Conservation (phyloP, 257 asterid genomes). For the Solanum virginianum region DNA sequence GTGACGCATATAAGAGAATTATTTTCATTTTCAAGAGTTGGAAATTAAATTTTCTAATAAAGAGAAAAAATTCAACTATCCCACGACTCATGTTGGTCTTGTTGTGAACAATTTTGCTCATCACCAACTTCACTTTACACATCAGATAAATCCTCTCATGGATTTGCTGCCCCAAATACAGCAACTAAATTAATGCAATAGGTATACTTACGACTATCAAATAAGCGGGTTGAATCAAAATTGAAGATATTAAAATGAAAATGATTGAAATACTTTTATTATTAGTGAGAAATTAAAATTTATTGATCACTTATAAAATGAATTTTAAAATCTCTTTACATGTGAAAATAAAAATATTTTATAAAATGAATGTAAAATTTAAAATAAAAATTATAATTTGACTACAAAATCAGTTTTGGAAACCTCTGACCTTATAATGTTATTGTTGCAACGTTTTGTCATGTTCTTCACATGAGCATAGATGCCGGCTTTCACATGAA, state of each 20-base stretch:
- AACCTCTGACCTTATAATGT: not conserved
- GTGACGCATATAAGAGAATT: no score
- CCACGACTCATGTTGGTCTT: not conserved
- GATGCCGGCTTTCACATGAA: not conserved
- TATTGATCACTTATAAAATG: not conserved
- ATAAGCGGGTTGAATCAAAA: no score
- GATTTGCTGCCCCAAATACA: not conserved
- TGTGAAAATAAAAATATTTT: no score
- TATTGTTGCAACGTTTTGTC: not conserved
- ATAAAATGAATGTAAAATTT: no score
- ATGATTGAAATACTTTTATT: no score
- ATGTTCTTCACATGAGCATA: not conserved
- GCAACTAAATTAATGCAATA: not conserved
- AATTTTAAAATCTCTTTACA: no score
- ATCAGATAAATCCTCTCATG: not conserved
- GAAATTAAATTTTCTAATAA: not conserved
- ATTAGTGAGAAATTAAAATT: no score
- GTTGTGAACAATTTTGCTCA: not conserved
- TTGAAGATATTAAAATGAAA: no score
- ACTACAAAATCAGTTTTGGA: no score
- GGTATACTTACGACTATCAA: not conserved
- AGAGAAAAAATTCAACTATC: not conserved
- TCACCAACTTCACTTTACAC: conserved; percentile 22
- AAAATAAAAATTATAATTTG: no score
- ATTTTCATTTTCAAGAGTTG: not conserved